Evolutionary conservation across 352 stramenopile genomes (phyloP), one percentile per base, ranked within the genome.

Genomic region (Phytophthora macrochlamydospora): DNA sequence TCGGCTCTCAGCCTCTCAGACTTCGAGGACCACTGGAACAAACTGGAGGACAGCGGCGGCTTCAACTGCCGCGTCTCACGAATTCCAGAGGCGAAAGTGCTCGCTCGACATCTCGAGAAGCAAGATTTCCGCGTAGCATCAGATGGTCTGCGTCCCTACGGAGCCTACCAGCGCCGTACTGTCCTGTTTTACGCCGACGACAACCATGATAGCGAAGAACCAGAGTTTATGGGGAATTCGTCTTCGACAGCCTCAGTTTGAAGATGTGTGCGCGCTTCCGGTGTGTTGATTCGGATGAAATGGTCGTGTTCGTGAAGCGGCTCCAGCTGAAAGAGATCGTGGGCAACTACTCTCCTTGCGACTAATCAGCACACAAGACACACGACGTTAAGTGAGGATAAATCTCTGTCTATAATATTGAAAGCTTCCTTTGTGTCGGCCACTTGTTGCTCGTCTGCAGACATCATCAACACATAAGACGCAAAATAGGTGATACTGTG

Each of bases 271-370:
- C 83, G n/a, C 76, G 68, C 44, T 93, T 93, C 37, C 80, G 83
- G 4, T 91, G 81, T 51, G 51, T 58, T 24, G 73, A 87, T 9
- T 58, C 74, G 6, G 78, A 90, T 18, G 75, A 75, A 28, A 87
- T 92, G 50, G 76, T 91, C 28, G 59, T 67, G 11, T 89, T 84
- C 60, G 80, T 93, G 2, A 90, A 89, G 66, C 83, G 79, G 43
- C 69, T 93, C 33, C 83, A 90, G 55, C 83, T 93, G 49, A 92
- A 91, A 56, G 76, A 89, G 35, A 83, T 93, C 31, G 82, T 93
- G 28, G 83, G 87, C 2, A 68, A 78, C 7, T 92, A 92, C 59
- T 65, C 79, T 31, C 81, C 80, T 13, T 89, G 82, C 51, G 78
- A 89, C 11, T 85, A 65, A 76, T 24, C 18, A 12, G 29, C 30